Evolutionary conservation across 129 eudicot species (phyloP).

Genomic region (Mikania micrantha): DNA sequence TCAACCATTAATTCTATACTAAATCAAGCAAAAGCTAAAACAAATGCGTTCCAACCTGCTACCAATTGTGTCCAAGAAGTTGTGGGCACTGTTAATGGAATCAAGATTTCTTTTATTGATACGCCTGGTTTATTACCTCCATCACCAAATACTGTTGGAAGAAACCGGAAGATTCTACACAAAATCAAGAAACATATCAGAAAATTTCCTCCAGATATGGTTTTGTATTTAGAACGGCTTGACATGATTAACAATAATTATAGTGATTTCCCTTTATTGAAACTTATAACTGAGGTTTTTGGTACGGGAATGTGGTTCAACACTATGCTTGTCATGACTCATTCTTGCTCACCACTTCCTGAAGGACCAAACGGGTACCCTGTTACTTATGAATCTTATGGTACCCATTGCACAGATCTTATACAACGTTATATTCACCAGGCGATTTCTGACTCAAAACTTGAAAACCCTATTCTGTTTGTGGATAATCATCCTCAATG

Average conservation of each 20-base stretch:
- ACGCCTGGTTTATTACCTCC: conserved; percentile 88
- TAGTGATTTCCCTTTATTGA: conserved; percentile 73
- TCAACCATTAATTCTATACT: conserved; percentile 90
- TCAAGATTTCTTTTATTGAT: conserved; percentile 69
- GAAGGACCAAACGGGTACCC: conserved; percentile 81
- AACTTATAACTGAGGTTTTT: conserved; percentile 71
- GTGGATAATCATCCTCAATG: conserved; percentile 84
- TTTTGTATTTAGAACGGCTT: conserved; percentile 80
- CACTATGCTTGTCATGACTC: conserved; percentile 93
- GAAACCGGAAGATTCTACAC: conserved; percentile 60
- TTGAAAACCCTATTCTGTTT: conserved; percentile 76
- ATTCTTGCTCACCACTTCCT: conserved; percentile 71
- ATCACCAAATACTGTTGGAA: conserved; percentile 40
- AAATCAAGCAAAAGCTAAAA: conserved; percentile 56
- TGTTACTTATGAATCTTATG: conserved; percentile 63
- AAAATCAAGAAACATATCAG: conserved; percentile 48
- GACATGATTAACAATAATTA: conserved; percentile 52
- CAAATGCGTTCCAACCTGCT: conserved; percentile 77
- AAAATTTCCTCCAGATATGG: conserved; percentile 76
- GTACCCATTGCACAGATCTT: conserved; percentile 54
- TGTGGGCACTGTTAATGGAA: conserved; percentile 56
- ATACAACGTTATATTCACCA: conserved; percentile 79
- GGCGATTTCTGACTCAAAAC: conserved; percentile 65
- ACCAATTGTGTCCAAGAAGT: conserved; percentile 67
- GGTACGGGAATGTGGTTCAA: conserved; percentile 93